phyloP scores from a whole-genome alignment of 169 alveolate genomes.

The Cryptosporidium tyzzeri region DNA sequence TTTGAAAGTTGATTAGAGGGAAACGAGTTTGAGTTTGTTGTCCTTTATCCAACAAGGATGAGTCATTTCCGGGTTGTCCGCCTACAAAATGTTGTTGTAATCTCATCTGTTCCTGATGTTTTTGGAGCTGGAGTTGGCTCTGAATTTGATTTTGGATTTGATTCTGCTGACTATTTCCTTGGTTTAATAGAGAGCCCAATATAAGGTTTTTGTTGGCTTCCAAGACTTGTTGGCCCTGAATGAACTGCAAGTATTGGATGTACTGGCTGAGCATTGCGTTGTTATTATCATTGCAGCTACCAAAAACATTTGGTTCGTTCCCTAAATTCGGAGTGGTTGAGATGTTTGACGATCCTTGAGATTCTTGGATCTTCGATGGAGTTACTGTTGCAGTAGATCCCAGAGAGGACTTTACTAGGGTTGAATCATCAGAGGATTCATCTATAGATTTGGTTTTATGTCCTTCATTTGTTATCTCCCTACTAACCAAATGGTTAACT shows the following conservation, averaged over 20 bases:
- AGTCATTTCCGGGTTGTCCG: neutral
- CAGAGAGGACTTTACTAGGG: constrained; percentile 57
- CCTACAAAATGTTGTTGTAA: neutral
- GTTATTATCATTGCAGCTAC: neutral
- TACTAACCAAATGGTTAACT: neutral
- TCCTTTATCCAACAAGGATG: neutral
- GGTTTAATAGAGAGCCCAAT: neutral
- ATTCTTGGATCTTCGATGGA: neutral
- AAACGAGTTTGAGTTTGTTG: neutral
- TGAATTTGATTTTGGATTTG: constrained; percentile 20
- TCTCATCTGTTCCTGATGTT: constrained; percentile 3
- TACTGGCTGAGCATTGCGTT: neutral
- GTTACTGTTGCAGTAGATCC: constrained; percentile 42
- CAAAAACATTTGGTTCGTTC: neutral
- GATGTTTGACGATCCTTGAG: neutral
- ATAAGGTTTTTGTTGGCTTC: neutral
- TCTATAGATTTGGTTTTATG: neutral
- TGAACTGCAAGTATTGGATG: constrained; percentile 30
- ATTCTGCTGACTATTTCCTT: neutral
- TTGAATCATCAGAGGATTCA: constrained; percentile 27
- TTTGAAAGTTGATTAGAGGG: constrained; percentile 11
- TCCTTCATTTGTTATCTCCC: constrained; percentile 3
- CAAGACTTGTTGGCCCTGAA: neutral
- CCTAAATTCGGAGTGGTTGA: constrained; percentile 27
- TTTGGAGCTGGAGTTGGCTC: neutral